These are phyloP conservation scores for Phytophthora pistaciae DNA, from an alignment of 352 stramenopile genomes.

Conservation along the genomic window DNA sequence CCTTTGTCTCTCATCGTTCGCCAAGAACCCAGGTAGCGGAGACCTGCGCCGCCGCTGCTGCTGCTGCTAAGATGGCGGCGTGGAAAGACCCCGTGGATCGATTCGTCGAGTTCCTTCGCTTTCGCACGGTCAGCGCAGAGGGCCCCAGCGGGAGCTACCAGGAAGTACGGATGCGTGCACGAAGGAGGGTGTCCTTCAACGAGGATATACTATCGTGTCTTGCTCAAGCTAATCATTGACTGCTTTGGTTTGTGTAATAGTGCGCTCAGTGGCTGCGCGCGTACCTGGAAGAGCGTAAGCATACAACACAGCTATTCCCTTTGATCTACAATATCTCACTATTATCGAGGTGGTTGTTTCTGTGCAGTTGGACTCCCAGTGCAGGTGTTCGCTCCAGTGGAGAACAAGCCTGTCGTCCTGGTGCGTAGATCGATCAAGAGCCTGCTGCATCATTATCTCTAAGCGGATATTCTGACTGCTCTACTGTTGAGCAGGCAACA, in stretches of 20 bases:
- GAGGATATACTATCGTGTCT: background rate
- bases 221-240: background rate
- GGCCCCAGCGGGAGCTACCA: constrained; percentile 74
- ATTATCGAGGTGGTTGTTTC: background rate
- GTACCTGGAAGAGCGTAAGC: constrained; percentile 60
- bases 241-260: constrained; percentile 14
- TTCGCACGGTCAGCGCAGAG: constrained; percentile 83
- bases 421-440: constrained; percentile 45
- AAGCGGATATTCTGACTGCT: background rate
- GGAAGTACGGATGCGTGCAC: constrained; percentile 32
- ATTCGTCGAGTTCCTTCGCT: constrained; percentile 83
- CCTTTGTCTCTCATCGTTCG: constrained; percentile 1
- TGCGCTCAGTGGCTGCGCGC: constrained; percentile 73
- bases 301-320: no score
- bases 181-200: background rate
- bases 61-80: constrained; percentile 13
- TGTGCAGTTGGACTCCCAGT: constrained; percentile 53
- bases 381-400: constrained; percentile 62
- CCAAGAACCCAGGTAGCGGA: background rate
- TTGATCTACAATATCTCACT: no score
- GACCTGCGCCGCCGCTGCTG: background rate
- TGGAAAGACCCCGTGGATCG: constrained; percentile 52
- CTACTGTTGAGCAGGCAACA: constrained; percentile 57
- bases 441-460: constrained; percentile 23
- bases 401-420: constrained; percentile 92